Base-by-base conservation (phyloP, 257 asterid species). In the Fraxinus cuspidata region DNA sequence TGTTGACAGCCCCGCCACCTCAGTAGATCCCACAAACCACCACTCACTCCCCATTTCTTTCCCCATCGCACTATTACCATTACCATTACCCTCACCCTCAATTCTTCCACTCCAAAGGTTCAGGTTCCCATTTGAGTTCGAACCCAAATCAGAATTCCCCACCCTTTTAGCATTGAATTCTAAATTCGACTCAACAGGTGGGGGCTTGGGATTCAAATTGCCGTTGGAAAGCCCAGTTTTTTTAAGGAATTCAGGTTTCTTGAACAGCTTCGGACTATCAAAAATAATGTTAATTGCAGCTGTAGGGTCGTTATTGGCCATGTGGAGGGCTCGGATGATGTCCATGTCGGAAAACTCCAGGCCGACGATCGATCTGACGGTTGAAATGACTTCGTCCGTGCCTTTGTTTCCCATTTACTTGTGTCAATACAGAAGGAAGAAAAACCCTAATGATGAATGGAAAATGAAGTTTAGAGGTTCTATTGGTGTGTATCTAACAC, bases 221-320 rank as follows among this genome's bases (percentile, higher is more conserved):
- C 76, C 74, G 56, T 63, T 81, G 51, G 87, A 78, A 21, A 80
- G 80, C 81, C 79, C 81, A 1, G 84, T 9, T 67, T 37, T 83
- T 37, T 80, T 86, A 7, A 84, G 77, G 27, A 81, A 11, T 70
- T 87, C 92, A 21, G 84, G 80, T 72, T 83, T 88, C 79, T 80
- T 80, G 79, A 90, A 85, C 79, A 85, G 74, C 81, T 77, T 80
- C 3, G 97, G 94, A 32, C 96, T 79, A 76, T 95, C 99, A 23
- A 93, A 86, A 2, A 95, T 90, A 79, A 95, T 91, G 82, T 95
- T 95, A 64, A 95, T 90, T 11, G 99, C 99, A 7, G 96, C 96
- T 12, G 94, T 91, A 5, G 94, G 96, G 56, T 95, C 96, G 67
- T 89, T 93, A 19, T 93, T 95, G 72, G 99, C 93, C 99, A 95